Conservation (phyloP, 305 asterid species). For the Euphrasia arctica region DNA sequence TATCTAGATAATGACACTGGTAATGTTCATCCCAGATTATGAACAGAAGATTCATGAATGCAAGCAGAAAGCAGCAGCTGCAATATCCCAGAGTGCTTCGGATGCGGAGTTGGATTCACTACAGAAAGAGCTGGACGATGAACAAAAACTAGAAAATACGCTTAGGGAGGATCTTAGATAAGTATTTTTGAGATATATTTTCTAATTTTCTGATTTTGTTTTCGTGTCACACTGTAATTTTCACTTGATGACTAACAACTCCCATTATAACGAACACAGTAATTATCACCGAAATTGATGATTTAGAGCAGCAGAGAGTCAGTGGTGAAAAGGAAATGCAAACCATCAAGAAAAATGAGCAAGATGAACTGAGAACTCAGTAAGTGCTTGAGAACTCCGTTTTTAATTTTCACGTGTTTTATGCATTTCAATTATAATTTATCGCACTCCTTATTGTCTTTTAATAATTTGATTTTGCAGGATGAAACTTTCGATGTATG, state of each 20-base stretch:
- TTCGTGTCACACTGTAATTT: neutral
- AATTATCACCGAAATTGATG: conserved; percentile 45
- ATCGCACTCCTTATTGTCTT: too few species aligned
- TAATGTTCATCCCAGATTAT: conserved; percentile 41
- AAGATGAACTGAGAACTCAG: conserved; percentile 59
- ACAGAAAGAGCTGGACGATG: conserved; percentile 62
- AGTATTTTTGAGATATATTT: conserved; percentile 33
- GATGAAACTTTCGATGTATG: conserved; percentile 81
- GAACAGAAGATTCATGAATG: conserved; percentile 54
- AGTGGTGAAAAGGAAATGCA: conserved; percentile 50
- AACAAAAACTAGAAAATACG: conserved; percentile 42
- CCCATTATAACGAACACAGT: conserved; percentile 49
- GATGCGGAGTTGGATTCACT: conserved; percentile 53
- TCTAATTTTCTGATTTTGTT: conserved; percentile 20
- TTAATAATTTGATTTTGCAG: conserved; percentile 38
- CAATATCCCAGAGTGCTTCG: conserved; percentile 50
- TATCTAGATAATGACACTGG: conserved; percentile 19
- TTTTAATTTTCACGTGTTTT: conserved; percentile 7
- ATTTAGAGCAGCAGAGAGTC: conserved; percentile 42
- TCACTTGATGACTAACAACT: conserved; percentile 25
- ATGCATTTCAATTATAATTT: too few species aligned
- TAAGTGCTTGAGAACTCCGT: conserved; percentile 39
- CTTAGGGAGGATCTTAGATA: conserved; percentile 85
- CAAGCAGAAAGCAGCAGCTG: conserved; percentile 56
- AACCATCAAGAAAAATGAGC: conserved; percentile 50